Percentiles rank a stretch among this genome's conserved stretches.
Conservation (phyloP, 163 green algal genomes). For the Chloroidium sp. region DNA sequence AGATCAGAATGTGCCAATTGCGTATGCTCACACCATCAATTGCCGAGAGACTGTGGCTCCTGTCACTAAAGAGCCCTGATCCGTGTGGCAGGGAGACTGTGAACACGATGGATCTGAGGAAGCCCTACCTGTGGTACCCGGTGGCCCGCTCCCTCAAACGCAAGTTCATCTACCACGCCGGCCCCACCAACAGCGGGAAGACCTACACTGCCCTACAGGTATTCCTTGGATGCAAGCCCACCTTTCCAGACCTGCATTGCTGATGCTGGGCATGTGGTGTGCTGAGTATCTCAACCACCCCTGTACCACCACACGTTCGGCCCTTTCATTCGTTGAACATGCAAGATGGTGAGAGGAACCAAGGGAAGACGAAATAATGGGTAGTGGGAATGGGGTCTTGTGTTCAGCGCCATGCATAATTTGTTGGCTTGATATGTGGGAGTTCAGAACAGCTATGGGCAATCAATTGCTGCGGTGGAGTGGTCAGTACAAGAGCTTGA, state of each 20-base stretch:
- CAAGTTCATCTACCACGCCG: conserved; percentile 76
- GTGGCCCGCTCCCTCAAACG: conserved; percentile 61
- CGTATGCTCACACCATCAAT: no score
- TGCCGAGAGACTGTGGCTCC: no score
- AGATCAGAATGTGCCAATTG: no score
- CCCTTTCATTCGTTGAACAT: background rate
- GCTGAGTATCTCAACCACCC: background rate
- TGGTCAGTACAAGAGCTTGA: no score
- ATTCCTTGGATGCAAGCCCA: background rate
- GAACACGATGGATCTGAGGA: conserved; percentile 36
- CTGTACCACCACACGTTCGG: background rate
- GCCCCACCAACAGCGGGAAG: conserved; percentile 84
- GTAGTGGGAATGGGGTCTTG: no score
- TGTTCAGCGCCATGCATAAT: no score
- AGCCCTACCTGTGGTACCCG: conserved; percentile 72
- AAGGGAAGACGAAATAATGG: no score
- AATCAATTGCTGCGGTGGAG: no score
- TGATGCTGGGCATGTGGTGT: background rate
- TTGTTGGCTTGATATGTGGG: no score
- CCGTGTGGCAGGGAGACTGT: conserved; percentile 26
- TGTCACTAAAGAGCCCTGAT: no score
- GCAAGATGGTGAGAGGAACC: no score
- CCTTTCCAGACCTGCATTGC: background rate
- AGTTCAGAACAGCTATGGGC: no score
- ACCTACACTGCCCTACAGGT: conserved; percentile 54